These are phyloP conservation scores for Neurospora terricola DNA, from an alignment of 495 filamentous ascomycete genomes.

Conservation along the genomic window DNA sequence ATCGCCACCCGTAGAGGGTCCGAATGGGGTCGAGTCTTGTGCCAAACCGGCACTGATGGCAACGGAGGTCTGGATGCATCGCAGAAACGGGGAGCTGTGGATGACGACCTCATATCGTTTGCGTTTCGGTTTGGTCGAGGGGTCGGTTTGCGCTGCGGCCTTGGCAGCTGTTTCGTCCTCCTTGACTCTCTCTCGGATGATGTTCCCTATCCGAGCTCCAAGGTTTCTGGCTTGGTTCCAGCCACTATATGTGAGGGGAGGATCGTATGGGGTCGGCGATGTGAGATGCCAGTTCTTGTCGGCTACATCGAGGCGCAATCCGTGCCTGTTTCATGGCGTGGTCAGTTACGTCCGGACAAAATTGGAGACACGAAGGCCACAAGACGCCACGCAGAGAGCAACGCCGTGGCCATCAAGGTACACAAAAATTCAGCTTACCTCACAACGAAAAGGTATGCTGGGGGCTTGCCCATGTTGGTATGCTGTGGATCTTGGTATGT, in stretches of 20 bases:
- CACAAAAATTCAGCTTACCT: slow-evolving; percentile 43
- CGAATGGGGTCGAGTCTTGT: slow-evolving; percentile 40
- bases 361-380: neutral
- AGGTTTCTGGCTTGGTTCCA: slow-evolving; percentile 78
- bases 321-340: slow-evolving; percentile 51
- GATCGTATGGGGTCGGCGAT: slow-evolving; percentile 92
- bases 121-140: slow-evolving; percentile 25
- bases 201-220: slow-evolving; percentile 66
- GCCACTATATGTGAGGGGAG: slow-evolving; percentile 88
- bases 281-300: slow-evolving; percentile 92
- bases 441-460: slow-evolving; percentile 60
- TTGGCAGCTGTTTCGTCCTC: slow-evolving; percentile 24
- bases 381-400: neutral
- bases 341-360: neutral
- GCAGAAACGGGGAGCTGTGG: slow-evolving; percentile 84
- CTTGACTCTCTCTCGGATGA: slow-evolving; percentile 46
- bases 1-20: slow-evolving; percentile 12
- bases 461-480: slow-evolving; percentile 34
- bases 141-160: slow-evolving; percentile 8
- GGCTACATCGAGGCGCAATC: slow-evolving; percentile 82
- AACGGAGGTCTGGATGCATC: slow-evolving; percentile 88
- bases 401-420: neutral
- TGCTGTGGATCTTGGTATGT: neutral
- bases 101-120: slow-evolving; percentile 70
- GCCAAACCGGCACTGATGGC: slow-evolving; percentile 83